These are phyloP conservation scores for Pezicula carpinea DNA, from an alignment of 2,329 filamentous ascomycete genomes.

Conservation along the genomic window DNA sequence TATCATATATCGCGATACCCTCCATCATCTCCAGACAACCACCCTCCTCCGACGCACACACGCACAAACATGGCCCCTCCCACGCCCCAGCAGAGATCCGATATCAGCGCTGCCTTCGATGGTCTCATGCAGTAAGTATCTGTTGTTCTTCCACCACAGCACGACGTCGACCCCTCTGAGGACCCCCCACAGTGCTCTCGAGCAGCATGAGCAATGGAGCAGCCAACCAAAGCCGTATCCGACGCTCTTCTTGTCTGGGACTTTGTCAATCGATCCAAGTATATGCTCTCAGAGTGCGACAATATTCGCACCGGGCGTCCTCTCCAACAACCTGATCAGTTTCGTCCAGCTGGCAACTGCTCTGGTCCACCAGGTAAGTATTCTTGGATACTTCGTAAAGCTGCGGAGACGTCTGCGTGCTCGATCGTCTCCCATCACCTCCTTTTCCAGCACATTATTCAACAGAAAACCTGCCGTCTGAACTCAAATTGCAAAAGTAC, in stretches of 20 bases:
- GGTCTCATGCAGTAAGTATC: constrained; percentile 7
- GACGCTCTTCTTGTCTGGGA: constrained; percentile 37
- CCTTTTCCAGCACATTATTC: too few relatives aligned
- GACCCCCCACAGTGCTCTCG: constrained; percentile 11
- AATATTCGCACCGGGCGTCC: constrained; percentile 31
- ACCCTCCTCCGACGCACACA: not conserved
- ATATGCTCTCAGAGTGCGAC: constrained; percentile 38
- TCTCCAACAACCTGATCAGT: constrained; percentile 32
- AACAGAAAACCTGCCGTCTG: too few relatives aligned
- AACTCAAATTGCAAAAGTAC: too few relatives aligned
- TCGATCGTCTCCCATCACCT: not conserved
- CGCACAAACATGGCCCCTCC: constrained; percentile 3
- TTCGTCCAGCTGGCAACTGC: constrained; percentile 22
- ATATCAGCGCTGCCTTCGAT: constrained; percentile 3
- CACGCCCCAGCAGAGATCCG: constrained; percentile 5
- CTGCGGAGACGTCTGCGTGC: not conserved
- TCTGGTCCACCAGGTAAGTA: constrained; percentile 12
- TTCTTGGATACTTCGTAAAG: not conserved
- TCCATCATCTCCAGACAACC: too few relatives aligned
- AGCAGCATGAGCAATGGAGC: constrained; percentile 13
- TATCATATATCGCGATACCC: too few relatives aligned
- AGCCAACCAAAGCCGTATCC: constrained; percentile 22
- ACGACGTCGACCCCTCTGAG: not conserved
- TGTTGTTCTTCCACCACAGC: not conserved
- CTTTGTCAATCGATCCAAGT: constrained; percentile 36